A percentile compares a stretch with the other conserved stretches of the same genome.
Evolutionary conservation across 2,329 filamentous ascomycete species (phyloP).

Genomic region (Sporothrix protearum): DNA sequence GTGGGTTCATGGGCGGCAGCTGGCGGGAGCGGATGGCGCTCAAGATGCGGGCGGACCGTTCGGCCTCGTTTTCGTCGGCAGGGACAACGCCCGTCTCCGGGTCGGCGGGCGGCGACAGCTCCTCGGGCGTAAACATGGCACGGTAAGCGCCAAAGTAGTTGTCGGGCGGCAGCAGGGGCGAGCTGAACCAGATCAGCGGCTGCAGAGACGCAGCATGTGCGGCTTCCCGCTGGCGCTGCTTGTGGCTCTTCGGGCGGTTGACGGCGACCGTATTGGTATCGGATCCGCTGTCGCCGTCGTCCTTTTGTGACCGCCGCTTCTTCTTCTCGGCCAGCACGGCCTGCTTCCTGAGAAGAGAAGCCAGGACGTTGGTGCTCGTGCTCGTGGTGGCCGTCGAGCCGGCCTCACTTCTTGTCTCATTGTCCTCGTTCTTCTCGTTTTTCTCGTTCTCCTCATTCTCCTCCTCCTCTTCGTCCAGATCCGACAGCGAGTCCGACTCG

Average conservation of each 20-base stretch:
- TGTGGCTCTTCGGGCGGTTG: constrained; percentile 32
- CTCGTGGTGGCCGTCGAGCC: not conserved
- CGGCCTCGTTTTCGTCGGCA: not conserved
- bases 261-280: constrained; percentile 43
- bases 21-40: constrained; percentile 74
- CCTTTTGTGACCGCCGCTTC: constrained; percentile 27
- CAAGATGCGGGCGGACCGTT: constrained; percentile 43
- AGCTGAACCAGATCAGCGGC: constrained; percentile 75
- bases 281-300: constrained; percentile 47
- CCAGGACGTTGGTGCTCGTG: constrained; percentile 43
- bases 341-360: constrained; percentile 75
- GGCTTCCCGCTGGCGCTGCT: constrained; percentile 50
- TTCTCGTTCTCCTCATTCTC: not conserved
- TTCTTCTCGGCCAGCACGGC: constrained; percentile 63
- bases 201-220: constrained; percentile 46
- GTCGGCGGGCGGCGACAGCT: constrained; percentile 45
- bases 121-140: constrained; percentile 69
- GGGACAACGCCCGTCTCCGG: not conserved
- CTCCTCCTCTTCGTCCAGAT: constrained; percentile 40
- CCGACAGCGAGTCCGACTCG: constrained; percentile 64
- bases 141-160: constrained; percentile 82
- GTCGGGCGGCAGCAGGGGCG: constrained; percentile 69
- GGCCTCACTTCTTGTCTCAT: constrained; percentile 46
- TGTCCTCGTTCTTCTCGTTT: not conserved
- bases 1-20: constrained; percentile 57